phyloP scores from a whole-genome alignment of 345 rosid species.

The Angophora floribunda region DNA sequence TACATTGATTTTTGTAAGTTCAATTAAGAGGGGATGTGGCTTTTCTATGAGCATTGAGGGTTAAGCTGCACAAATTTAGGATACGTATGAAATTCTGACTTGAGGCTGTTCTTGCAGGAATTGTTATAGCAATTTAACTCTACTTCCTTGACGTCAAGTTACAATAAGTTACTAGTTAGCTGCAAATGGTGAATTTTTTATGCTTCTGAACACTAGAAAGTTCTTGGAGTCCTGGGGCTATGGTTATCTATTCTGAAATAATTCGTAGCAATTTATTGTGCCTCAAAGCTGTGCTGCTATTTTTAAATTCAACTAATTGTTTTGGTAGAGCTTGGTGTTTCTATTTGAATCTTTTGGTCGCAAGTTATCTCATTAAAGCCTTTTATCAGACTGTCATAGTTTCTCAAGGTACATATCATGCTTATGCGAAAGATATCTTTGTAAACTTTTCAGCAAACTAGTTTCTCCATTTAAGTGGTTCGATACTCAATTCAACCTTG shows the following conservation, averaged over 20 bases:
- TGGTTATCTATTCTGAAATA: neutral
- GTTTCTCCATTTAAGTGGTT: neutral
- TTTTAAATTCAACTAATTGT: too few relatives aligned
- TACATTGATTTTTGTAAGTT: neutral
- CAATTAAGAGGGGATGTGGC: neutral
- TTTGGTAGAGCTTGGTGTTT: neutral
- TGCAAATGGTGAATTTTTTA: neutral
- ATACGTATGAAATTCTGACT: neutral
- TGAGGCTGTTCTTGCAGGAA: neutral
- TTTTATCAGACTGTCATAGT: neutral
- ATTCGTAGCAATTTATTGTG: neutral
- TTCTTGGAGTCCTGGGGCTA: neutral
- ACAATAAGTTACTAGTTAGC: neutral
- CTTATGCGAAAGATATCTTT: neutral
- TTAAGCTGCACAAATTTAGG: neutral
- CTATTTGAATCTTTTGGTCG: neutral
- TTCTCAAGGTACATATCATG: neutral
- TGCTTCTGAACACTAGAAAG: neutral
- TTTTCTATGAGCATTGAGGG: neutral
- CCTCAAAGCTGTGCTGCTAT: neutral
- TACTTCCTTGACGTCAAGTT: neutral
- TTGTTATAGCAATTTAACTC: too few relatives aligned
- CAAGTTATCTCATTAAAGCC: neutral
- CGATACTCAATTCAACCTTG: neutral
- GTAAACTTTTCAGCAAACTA: neutral